Percentiles rank a stretch among this genome's conserved stretches.
These are phyloP conservation scores for Wickerhamia fluorescens DNA, from an alignment of 805 yeast genomes.

Conservation along the genomic window DNA sequence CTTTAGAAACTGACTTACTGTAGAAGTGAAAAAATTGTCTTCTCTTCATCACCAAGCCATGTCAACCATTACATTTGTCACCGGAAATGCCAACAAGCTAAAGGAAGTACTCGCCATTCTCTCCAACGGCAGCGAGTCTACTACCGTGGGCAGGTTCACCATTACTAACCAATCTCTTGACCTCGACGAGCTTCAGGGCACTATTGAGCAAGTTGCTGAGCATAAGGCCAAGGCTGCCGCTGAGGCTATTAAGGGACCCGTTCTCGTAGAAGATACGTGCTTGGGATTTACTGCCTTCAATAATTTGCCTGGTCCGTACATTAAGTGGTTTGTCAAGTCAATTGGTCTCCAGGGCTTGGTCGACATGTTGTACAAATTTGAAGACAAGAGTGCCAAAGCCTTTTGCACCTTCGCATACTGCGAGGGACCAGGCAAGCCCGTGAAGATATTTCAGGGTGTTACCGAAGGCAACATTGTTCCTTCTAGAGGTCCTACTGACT, in stretches of 20 bases:
- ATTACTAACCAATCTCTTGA: conserved; percentile 67
- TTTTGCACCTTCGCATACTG: conserved; percentile 90
- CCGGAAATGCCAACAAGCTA: conserved; percentile 86
- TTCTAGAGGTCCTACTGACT: conserved; percentile 69
- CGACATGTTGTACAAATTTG: conserved; percentile 72
- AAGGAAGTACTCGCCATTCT: conserved; percentile 78
- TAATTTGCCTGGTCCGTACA: conserved; percentile 87
- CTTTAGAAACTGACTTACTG: no score
- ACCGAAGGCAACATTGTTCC: conserved; percentile 76
- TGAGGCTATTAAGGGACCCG: conserved; percentile 60
- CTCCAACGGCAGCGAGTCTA: conserved; percentile 22
- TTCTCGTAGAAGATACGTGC: conserved; percentile 92
- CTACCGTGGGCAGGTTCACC: conserved; percentile 32
- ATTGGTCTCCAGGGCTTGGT: conserved; percentile 74
- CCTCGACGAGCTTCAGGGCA: conserved; percentile 86
- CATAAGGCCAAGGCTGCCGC: conserved; percentile 79
- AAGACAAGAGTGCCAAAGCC: conserved; percentile 79
- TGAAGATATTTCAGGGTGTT: conserved; percentile 76
- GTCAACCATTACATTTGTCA: conserved; percentile 55
- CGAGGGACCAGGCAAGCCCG: conserved; percentile 69
- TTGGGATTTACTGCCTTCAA: conserved; percentile 75
- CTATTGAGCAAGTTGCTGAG: conserved; percentile 71
- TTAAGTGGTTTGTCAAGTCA: conserved; percentile 81
- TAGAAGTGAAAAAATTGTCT: no score
- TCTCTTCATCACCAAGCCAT: no score